Percentiles rank a stretch among this genome's conserved stretches.
These are phyloP conservation scores for Sporothrix sp. DNA, from an alignment of 2,329 filamentous ascomycete genomes.

Conservation along the genomic window DNA sequence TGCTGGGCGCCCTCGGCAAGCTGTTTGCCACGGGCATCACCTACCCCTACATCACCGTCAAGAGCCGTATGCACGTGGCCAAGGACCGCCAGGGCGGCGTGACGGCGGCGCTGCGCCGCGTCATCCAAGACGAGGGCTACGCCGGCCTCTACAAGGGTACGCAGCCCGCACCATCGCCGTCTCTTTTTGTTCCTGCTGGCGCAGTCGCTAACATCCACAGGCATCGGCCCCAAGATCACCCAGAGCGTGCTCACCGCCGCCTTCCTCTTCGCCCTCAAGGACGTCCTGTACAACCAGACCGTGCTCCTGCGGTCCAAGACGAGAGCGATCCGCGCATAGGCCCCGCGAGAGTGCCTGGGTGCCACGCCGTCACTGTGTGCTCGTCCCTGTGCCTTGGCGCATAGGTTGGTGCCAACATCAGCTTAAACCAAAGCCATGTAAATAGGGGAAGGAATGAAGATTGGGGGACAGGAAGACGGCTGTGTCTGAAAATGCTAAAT, in stretches of 20 bases:
- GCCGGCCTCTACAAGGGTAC: constrained; percentile 83
- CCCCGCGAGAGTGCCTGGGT: too few relatives aligned
- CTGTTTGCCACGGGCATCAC: constrained; percentile 87
- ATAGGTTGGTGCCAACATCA: background rate
- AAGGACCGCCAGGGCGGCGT: constrained; percentile 59
- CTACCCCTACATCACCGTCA: constrained; percentile 97
- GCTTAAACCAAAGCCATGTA: background rate
- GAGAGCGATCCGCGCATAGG: constrained; percentile 29
- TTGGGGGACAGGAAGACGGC: background rate
- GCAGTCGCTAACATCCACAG: constrained; percentile 34
- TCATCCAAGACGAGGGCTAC: constrained; percentile 85
- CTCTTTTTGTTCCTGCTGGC: constrained; percentile 13
- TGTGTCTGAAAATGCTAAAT: background rate
- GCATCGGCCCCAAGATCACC: constrained; percentile 90
- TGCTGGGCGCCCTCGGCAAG: constrained; percentile 88
- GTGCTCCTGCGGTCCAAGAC: constrained; percentile 50
- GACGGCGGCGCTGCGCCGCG: constrained; percentile 63
- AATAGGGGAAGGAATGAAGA: background rate
- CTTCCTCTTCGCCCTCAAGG: constrained; percentile 96
- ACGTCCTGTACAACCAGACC: constrained; percentile 81
- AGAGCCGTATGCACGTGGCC: constrained; percentile 94
- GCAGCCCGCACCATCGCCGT: too few relatives aligned
- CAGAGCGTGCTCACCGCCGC: constrained; percentile 95
- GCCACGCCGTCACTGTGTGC: background rate
- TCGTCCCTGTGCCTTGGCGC: constrained; percentile 2